Evolutionary conservation across 768 basidiomycete species (phyloP).

Genomic region (Calocera viscosa): DNA sequence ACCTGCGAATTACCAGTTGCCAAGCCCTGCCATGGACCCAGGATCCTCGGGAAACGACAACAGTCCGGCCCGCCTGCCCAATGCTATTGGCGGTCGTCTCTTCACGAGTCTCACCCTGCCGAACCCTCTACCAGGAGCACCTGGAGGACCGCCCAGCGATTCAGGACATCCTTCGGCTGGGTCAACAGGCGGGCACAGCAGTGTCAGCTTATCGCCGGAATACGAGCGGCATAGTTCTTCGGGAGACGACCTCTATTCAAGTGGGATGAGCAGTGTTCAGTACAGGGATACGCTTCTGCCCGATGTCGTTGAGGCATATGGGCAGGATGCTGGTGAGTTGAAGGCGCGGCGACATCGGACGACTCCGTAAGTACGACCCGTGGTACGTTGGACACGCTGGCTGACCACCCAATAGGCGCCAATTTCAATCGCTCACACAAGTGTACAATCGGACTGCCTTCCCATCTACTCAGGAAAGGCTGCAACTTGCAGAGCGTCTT

Average conservation of each 20-base stretch:
- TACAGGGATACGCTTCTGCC: slow-evolving; percentile 1
- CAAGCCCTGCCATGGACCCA: neutral
- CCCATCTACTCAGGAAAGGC: slow-evolving; percentile 78
- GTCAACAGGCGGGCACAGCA: neutral
- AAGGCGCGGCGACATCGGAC: neutral
- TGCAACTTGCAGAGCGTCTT: slow-evolving; percentile 56
- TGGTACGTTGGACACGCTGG: neutral
- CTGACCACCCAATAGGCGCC: slow-evolving; percentile 20
- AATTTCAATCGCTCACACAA: slow-evolving; percentile 69
- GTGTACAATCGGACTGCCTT: slow-evolving; percentile 72
- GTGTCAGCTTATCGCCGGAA: neutral
- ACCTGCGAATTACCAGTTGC: neutral
- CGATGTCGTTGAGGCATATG: neutral
- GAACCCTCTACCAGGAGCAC: neutral
- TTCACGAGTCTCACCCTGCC: neutral
- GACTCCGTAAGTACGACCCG: neutral
- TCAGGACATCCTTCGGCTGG: neutral
- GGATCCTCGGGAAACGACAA: neutral
- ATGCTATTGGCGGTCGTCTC: neutral
- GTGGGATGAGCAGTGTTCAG: neutral
- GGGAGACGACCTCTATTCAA: neutral
- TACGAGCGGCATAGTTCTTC: neutral
- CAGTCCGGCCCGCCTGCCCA: neutral
- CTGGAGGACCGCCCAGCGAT: neutral
- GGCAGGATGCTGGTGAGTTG: neutral